Base-by-base conservation (phyloP, 805 yeast genomes). In the Hemisphaericaspora nanyangensis region DNA sequence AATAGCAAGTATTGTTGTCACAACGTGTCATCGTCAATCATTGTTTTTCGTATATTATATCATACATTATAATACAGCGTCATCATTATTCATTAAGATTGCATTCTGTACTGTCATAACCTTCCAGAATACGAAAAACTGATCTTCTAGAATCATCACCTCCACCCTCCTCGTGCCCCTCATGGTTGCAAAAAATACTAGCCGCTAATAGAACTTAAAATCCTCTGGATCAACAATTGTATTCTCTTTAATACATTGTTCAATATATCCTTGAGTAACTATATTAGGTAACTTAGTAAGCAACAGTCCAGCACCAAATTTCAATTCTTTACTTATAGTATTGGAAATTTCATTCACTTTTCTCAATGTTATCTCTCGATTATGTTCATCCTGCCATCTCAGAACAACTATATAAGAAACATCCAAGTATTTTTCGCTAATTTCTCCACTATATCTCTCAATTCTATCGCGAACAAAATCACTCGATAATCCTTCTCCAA, bases 401-500 rank as follows among this genome's bases (percentile, higher is more conserved):
- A 44, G 42, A 10, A 39, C 41, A 34, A 44, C 38, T 11, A 50
- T 42, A 31, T 39, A 50, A 3, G 32, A 33, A n/a, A 37, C 26
- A 6, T 40, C 32, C 6, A 41, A 33, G 17, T 34, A 39, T 19
- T 30, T 19, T 7, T 28, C 15, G 16, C 46, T 40, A 3, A 66
- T 51, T 4, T 65, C 32, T 2, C 55, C 58, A 1, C 79, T 85
- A 17, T 77, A 81, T 35, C 74, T 68, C 17, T 56, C 50, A 24
- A 63, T 60, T 12, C 74, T 60, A 20, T 58, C 54, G 6, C 40
- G 27, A 22, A 57, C 18, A 16, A 49, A 44, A 10, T 44, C 42
- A 12, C 42, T 35, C 16, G 35, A 20, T 39, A 36, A 29, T 35
- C 31, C 37, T 2, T 35, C 27, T 12, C 45, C 41, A 1, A 60